Percentiles rank a stretch among this genome's conserved stretches.
Evolutionary conservation across 2,329 filamentous ascomycete species (phyloP).

Genomic region (Arthrobotrys pseudoclavata): DNA sequence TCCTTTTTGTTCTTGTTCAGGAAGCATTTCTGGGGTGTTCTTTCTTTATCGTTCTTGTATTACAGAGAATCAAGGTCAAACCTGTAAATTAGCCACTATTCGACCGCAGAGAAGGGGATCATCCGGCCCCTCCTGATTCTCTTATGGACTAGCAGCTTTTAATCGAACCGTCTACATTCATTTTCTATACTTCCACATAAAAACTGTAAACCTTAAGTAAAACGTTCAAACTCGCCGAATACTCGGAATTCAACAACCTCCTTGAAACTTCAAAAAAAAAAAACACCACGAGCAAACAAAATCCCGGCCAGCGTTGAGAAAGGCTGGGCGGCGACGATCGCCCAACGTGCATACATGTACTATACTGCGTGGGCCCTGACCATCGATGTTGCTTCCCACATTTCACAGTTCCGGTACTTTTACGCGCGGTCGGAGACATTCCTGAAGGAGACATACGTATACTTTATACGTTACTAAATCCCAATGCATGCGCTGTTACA

Average conservation of each 20-base stretch:
- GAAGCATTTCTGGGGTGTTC: conserved; percentile 33
- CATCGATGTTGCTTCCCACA: not conserved
- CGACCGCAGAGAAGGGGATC: not conserved
- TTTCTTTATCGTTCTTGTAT: conserved; percentile 3
- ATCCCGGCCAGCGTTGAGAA: conserved; percentile 27
- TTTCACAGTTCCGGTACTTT: not conserved
- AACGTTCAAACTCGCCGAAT: not conserved
- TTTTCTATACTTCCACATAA: not conserved
- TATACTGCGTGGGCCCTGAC: conserved; percentile 26
- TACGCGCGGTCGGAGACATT: conserved; percentile 36
- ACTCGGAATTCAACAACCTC: not conserved
- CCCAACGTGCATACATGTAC: not conserved
- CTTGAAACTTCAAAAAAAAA: conserved; percentile 21
- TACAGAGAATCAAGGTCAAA: conserved; percentile 35
- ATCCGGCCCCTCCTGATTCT: conserved; percentile 13
- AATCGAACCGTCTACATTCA: conserved; percentile 19
- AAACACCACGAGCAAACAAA: not conserved
- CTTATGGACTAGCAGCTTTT: conserved; percentile 5
- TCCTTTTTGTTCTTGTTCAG: not conserved
- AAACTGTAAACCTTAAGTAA: not conserved
- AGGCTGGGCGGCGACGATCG: conserved; percentile 19
- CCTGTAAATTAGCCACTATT: conserved; percentile 44
- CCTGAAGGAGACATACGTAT: conserved; percentile 5
- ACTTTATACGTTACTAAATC: conserved; percentile 6
- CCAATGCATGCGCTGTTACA: conserved; percentile 6